Percentiles rank a stretch among this genome's conserved stretches.
These are phyloP conservation scores for Solioccasus polychromus DNA, from an alignment of 768 basidiomycete genomes.

Conservation along the genomic window DNA sequence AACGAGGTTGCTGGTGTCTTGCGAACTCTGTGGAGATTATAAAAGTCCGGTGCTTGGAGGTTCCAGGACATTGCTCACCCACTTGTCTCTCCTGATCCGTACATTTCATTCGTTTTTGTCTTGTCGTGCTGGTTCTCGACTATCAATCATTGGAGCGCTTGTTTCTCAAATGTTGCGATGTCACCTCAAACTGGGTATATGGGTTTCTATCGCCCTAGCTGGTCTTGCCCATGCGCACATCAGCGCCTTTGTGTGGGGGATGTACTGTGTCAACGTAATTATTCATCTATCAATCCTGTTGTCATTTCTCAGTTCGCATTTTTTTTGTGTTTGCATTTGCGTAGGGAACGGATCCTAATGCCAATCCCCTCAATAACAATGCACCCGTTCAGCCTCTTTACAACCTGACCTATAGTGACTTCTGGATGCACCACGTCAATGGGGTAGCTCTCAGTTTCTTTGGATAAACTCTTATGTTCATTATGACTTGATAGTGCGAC, in stretches of 20 bases:
- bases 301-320: not conserved
- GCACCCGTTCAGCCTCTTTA: not conserved
- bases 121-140: slow-evolving; percentile 10
- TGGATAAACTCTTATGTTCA: not conserved
- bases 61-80: not conserved
- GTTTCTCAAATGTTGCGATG: slow-evolving; percentile 2
- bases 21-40: slow-evolving; percentile 1
- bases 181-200: not conserved
- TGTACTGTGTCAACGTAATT: slow-evolving; percentile 12
- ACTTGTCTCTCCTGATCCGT: not conserved
- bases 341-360: not conserved
- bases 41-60: not conserved
- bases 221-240: slow-evolving; percentile 11
- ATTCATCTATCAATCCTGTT: not conserved
- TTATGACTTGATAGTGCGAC: not conserved
- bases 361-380: not conserved
- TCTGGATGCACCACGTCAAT: slow-evolving; percentile 5
- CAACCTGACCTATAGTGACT: not conserved
- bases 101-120: not conserved
- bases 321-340: not conserved
- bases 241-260: not conserved
- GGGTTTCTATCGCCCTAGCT: slow-evolving; percentile 11
- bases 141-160: not conserved
- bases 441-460: not conserved
- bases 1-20: not conserved